Base-by-base conservation (phyloP, 176 grass and related monocot species). In the Eleusine indica region DNA sequence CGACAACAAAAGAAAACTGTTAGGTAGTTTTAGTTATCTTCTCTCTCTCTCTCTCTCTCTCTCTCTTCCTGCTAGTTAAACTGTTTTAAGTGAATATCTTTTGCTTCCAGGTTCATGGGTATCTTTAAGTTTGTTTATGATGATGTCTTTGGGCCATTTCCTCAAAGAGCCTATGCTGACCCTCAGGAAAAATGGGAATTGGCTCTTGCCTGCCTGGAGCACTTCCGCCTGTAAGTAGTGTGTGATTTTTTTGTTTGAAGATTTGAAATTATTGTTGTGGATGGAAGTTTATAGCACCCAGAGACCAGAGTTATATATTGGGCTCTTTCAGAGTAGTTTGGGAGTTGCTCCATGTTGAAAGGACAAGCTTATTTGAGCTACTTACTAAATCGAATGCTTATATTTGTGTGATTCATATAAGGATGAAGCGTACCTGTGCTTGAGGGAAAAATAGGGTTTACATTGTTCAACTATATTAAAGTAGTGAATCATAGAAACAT, bases 71-170 rank as follows among this genome's bases (percentile, higher is more conserved):
- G 12, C 48, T 67, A 57, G 82, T 82, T 58, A 82, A 79, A 40
- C 48, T 58, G 47, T 67, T 74, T 28, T 35, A 22, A 78, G 21
- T 82, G 11, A 16, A 47, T 40, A 9, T 38, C 5, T 81, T 82
- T 75, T 76, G 38, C 42, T 66, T 30, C 71, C 82, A 98, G 93
- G 68, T 98, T 98, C 83, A 75, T 95, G 74, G 96, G 91, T 63
- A 98, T 98, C 77, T 98, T 95, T 74, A 98, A 88, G 79, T 98
- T 98, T 90, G 91, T 98, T 61, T 94, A 95, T 86, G 93, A 98
- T 71, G 88, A 98, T 77, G 96, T 98, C 41, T 98, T 95, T 79
- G 93, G 90, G 80, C 89, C 91, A 84, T 98, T 98, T 82, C 93
- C 91, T 66, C 96, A 98, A 80, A 95, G 96, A 73, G 96, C 96